Conservation (phyloP, 139 green algal species). For the Desmodesmus armatus region DNA sequence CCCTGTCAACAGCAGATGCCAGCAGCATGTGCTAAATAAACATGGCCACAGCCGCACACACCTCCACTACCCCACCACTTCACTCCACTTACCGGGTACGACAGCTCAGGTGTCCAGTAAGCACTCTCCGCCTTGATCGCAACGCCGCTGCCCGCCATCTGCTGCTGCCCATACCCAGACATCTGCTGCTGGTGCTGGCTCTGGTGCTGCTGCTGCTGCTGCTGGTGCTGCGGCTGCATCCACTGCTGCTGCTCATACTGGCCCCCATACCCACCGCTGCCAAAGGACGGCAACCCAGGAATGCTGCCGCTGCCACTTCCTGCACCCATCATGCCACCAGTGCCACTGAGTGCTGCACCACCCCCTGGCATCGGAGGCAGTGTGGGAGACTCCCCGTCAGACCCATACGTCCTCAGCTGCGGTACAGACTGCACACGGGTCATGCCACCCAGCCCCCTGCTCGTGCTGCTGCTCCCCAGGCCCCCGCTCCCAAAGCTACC, state of each 20-base stretch:
- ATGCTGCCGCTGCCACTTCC: not conserved
- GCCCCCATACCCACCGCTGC: slow-evolving; percentile 10
- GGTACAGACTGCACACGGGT: slow-evolving; percentile 19
- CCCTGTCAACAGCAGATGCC: not conserved
- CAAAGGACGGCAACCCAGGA: not conserved
- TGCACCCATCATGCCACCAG: too few relatives aligned
- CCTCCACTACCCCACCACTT: too few relatives aligned
- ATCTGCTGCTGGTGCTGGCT: slow-evolving; percentile 39
- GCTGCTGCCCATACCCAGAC: not conserved
- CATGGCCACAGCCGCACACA: too few relatives aligned
- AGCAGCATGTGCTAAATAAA: not conserved
- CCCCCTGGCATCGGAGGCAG: too few relatives aligned
- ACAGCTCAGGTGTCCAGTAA: slow-evolving; percentile 45
- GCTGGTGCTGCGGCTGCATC: slow-evolving; percentile 26
- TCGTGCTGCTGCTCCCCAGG: slow-evolving; percentile 6
- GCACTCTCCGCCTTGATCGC: slow-evolving; percentile 35
- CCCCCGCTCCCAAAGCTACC: not conserved
- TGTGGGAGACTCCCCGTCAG: not conserved
- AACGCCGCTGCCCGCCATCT: not conserved
- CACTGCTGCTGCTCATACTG: not conserved
- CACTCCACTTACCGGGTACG: slow-evolving; percentile 31
- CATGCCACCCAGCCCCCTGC: slow-evolving; percentile 23
- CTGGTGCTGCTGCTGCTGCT: slow-evolving; percentile 41
- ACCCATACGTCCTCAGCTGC: not conserved
- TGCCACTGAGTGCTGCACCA: too few relatives aligned